Evolutionary conservation across 1,284 basidiomycete genomes (phyloP).

Genomic region (Volvariella surrecta): DNA sequence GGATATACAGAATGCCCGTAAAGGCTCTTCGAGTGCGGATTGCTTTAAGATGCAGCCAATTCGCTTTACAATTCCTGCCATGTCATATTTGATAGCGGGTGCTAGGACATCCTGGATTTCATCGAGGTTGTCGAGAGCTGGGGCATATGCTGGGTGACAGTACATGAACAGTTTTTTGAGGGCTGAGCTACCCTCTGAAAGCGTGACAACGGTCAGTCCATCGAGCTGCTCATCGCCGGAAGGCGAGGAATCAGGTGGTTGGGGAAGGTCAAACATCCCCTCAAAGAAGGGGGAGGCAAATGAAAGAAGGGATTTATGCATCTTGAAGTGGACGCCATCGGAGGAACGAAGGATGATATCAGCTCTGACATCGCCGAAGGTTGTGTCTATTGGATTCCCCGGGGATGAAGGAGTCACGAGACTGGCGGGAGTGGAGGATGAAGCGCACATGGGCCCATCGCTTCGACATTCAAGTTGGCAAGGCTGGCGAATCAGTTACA

Average conservation of each 20-base stretch:
- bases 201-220: background rate
- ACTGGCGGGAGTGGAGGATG: background rate
- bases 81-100: slow-evolving; percentile 16
- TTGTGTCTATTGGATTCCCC: background rate
- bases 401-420: background rate
- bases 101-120: slow-evolving; percentile 12
- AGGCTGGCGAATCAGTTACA: no score
- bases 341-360: slow-evolving; percentile 31
- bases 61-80: slow-evolving; percentile 10
- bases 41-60: slow-evolving; percentile 10
- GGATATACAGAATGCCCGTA: slow-evolving; percentile 1
- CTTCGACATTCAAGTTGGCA: no score
- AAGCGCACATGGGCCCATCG: background rate
- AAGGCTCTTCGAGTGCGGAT: background rate
- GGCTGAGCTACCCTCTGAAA: slow-evolving; percentile 2
- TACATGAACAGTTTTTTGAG: slow-evolving; percentile 1
- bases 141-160: slow-evolving; percentile 13
- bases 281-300: slow-evolving; percentile 31
- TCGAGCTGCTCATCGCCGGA: slow-evolving; percentile 4
- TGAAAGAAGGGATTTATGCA: slow-evolving; percentile 28
- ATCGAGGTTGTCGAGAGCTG: slow-evolving; percentile 8
- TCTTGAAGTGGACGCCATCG: slow-evolving; percentile 27
- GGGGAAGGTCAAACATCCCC: slow-evolving; percentile 32
- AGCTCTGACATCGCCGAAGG: slow-evolving; percentile 10
- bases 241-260: slow-evolving; percentile 8